These are phyloP conservation scores for Trichocomaceae sp. DNA, from an alignment of 2,329 filamentous ascomycete species.

Conservation along the genomic window DNA sequence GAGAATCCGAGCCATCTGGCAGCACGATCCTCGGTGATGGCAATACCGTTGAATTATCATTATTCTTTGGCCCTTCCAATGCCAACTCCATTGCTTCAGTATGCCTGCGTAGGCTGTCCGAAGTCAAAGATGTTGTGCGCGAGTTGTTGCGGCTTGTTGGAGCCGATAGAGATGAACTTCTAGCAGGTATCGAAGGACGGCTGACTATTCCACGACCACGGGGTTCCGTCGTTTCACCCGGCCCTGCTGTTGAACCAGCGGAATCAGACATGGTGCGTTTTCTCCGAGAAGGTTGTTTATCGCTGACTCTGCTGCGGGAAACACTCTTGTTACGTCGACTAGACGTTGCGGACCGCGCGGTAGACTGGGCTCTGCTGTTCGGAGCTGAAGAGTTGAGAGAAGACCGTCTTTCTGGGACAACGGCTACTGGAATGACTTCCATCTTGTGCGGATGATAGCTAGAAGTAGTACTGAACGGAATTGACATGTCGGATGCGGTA, in stretches of 20 bases:
- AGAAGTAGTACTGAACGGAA: constrained; percentile 20
- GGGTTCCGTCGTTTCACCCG: constrained; percentile 17
- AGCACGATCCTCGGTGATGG: constrained; percentile 19
- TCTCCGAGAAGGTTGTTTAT: constrained; percentile 17
- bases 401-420: constrained; percentile 42
- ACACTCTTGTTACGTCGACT: constrained; percentile 31
- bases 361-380: constrained; percentile 33
- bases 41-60: constrained; percentile 17
- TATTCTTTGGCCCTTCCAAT: constrained; percentile 18
- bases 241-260: constrained; percentile 17
- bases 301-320: constrained; percentile 16
- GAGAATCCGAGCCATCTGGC: constrained; percentile 13
- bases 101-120: constrained; percentile 34
- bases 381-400: constrained; percentile 36
- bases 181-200: constrained; percentile 32
- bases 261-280: constrained; percentile 39
- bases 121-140: constrained; percentile 40
- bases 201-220: constrained; percentile 22
- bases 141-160: constrained; percentile 42
- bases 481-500: constrained; percentile 36
- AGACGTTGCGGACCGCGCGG: constrained; percentile 33
- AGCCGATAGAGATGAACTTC: constrained; percentile 42
- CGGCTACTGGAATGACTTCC: constrained; percentile 42
- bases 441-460: constrained; percentile 24
- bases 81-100: constrained; percentile 23